phyloP scores from a whole-genome alignment of 768 basidiomycete species.

The Chlorophyllum brunneum region DNA sequence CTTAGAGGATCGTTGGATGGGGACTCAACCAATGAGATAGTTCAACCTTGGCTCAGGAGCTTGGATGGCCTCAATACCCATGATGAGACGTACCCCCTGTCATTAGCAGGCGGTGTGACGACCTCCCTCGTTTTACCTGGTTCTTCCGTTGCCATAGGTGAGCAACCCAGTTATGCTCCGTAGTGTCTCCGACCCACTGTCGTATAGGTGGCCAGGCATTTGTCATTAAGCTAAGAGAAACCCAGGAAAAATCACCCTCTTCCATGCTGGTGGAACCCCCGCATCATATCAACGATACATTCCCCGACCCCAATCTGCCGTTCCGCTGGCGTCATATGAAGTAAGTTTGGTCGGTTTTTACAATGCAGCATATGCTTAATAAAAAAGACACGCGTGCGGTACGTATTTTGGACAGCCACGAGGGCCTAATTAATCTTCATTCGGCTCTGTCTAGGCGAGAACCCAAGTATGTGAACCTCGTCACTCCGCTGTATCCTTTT shows the following conservation, averaged over 20 bases:
- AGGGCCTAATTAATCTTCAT: neutral
- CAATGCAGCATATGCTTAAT: neutral
- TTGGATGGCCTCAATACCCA: constrained; percentile 81
- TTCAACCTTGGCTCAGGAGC: constrained; percentile 62
- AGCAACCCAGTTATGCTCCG: constrained; percentile 3
- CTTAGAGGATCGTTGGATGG: constrained; percentile 51
- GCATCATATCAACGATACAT: constrained; percentile 50
- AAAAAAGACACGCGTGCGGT: constrained; percentile 55
- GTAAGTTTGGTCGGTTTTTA: constrained; percentile 27
- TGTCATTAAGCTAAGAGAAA: constrained; percentile 74
- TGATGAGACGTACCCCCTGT: constrained; percentile 64
- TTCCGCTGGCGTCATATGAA: constrained; percentile 79
- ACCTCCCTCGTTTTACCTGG: constrained; percentile 76
- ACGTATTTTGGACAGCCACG: constrained; percentile 18
- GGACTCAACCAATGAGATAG: constrained; percentile 47
- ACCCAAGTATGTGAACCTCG: constrained; percentile 39
- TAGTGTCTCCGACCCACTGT: neutral
- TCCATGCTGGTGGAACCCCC: constrained; percentile 79
- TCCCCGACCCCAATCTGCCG: constrained; percentile 38
- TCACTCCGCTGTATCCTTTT: neutral
- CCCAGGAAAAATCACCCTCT: constrained; percentile 63
- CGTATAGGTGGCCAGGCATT: constrained; percentile 65
- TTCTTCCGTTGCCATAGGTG: constrained; percentile 62
- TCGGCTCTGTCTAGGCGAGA: constrained; percentile 39
- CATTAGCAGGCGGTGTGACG: constrained; percentile 79